phyloP scores from a whole-genome alignment of 768 basidiomycete species.

The Tricholoma terreum region DNA sequence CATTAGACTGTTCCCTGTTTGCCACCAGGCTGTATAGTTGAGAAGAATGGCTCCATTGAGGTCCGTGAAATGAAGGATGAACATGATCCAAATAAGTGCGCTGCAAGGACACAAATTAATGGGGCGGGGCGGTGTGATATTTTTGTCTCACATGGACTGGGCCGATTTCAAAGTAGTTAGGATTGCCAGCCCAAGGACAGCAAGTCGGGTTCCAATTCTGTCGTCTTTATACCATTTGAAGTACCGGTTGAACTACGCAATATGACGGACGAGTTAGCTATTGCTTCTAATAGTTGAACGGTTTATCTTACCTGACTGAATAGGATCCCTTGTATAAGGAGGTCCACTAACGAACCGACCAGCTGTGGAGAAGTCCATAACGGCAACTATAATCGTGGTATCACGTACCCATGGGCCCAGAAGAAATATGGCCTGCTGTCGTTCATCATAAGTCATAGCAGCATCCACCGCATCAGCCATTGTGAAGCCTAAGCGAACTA shows the following conservation, averaged over 20 bases:
- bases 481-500: no score
- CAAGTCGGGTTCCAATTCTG: conserved; percentile 13
- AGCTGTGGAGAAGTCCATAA: conserved; percentile 16
- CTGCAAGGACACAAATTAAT: conserved; percentile 12
- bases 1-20: conserved; percentile 28
- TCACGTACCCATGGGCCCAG: conserved; percentile 32
- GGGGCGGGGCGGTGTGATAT: not conserved
- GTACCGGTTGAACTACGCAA: conserved; percentile 26
- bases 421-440: conserved; percentile 20
- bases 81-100: conserved; percentile 28
- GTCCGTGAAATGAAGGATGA: conserved; percentile 26
- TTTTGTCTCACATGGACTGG: conserved; percentile 27
- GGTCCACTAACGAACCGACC: conserved; percentile 25
- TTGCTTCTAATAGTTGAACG: not conserved
- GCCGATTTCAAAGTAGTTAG: conserved; percentile 29
- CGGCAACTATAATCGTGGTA: not conserved
- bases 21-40: conserved; percentile 32
- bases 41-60: conserved; percentile 26
- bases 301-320: conserved; percentile 24
- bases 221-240: conserved; percentile 22
- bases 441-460: conserved; percentile 24
- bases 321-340: conserved; percentile 29
- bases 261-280: not conserved
- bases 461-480: no score
- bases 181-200: conserved; percentile 22